These are phyloP conservation scores for Cucumis hystrix DNA, from an alignment of 306 rosid species.

Conservation along the genomic window DNA sequence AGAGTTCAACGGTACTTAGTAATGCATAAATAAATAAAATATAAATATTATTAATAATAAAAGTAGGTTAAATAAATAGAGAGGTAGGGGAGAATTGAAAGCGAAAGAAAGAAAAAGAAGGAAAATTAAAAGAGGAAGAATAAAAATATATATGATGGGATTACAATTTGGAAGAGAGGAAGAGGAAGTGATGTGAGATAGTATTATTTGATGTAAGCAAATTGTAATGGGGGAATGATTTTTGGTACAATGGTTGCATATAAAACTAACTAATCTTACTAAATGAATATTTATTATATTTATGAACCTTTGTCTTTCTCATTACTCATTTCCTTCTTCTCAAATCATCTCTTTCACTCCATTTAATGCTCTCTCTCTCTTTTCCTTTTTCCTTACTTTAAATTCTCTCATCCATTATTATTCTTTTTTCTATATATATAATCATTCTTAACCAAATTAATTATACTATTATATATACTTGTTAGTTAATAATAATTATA, in stretches of 20 bases:
- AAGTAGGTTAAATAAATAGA: too few species aligned
- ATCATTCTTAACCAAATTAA: not conserved
- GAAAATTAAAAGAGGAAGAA: too few species aligned
- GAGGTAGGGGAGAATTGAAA: too few species aligned
- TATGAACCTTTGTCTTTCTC: not conserved
- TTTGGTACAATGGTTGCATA: not conserved
- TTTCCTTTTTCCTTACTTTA: not conserved
- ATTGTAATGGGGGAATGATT: not conserved
- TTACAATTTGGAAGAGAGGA: too few species aligned
- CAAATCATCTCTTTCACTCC: not conserved
- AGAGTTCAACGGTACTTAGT: too few species aligned
- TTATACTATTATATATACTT: not conserved
- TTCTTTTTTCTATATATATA: not conserved
- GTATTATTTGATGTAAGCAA: not conserved
- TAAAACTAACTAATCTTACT: not conserved
- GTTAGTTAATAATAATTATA: not conserved
- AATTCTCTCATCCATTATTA: not conserved
- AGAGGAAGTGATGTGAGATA: not conserved
- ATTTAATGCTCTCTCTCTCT: not conserved
- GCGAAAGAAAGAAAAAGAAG: too few species aligned
- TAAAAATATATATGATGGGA: too few species aligned
- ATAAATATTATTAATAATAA: too few species aligned
- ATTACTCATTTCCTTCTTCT: not conserved
- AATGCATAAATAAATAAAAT: too few species aligned
- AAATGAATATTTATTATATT: slow-evolving; percentile 3